Conservation (phyloP, 2,329 filamentous ascomycete genomes). For the Sporothrix phasma region DNA sequence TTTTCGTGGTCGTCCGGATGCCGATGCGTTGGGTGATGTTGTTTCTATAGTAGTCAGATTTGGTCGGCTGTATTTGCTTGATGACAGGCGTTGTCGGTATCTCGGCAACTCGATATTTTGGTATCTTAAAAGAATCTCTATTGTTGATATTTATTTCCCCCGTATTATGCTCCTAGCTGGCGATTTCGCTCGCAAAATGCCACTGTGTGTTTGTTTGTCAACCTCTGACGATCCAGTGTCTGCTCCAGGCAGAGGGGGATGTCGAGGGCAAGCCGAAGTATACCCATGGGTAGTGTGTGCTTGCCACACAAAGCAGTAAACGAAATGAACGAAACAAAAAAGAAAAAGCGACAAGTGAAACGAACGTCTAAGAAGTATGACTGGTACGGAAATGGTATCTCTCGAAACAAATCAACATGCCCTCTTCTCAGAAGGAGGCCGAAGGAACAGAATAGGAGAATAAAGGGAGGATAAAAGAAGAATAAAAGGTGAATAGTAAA, state of each 20-base stretch:
- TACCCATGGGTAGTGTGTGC: not conserved
- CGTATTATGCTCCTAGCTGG: not conserved
- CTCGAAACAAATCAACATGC: conserved; percentile 1
- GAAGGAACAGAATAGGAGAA: not conserved
- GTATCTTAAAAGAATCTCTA: conserved; percentile 4
- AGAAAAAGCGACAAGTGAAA: not conserved
- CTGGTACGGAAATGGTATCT: conserved; percentile 9
- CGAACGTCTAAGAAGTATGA: no score
- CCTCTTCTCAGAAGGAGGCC: conserved; percentile 3
- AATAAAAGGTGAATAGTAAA: not conserved
- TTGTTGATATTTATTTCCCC: not conserved
- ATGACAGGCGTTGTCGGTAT: not conserved
- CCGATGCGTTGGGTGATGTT: not conserved
- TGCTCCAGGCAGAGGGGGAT: conserved; percentile 8
- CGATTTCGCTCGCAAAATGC: not conserved
- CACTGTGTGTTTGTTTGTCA: not conserved
- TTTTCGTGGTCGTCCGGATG: not conserved
- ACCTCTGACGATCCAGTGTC: not conserved
- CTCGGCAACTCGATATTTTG: no score
- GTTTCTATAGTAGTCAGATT: not conserved
- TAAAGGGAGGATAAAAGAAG: not conserved
- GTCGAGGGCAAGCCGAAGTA: not conserved
- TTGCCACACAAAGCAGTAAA: not conserved
- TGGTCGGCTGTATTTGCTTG: not conserved
- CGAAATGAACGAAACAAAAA: not conserved